Base-by-base conservation (phyloP, 257 asterid species). In the Leonotis leonurus region DNA sequence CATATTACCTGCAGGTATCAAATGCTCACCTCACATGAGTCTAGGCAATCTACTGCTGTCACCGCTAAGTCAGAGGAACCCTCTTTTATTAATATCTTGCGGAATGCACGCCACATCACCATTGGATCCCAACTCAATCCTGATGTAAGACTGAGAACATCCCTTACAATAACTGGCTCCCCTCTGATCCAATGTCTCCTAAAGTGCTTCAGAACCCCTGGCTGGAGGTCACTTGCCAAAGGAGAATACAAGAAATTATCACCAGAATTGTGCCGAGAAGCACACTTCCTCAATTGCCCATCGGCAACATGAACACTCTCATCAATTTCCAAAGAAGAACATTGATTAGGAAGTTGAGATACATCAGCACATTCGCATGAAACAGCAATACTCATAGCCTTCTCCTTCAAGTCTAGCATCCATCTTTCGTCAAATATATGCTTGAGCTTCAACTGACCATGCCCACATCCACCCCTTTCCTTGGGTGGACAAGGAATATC, bases 31-130 rank as follows among this genome's bases (percentile, higher is more conserved):
- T 81, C 83, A 60, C 91, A 81, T 72, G 73, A 79, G 72, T 76
- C 89, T 11, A 83, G 74, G 75, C 95, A 86, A 76, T 83, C 86
- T 35, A 83, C 41, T 12, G 95, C 95, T 8, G 81, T 69, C 45
- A 77, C 83, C 74, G 36, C 12, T 73, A 76, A 76, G 64, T 74
- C 76, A n/a, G 83, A 74, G 41, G 79, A 16, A 44, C 82, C 80
- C 17, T 45, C 69, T 50, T 60, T 63, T 24, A 52, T 16, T 5
- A 17, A 22, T 51, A 78, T 65, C 27, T 78, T 37, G 39, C 89
- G 88, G 16, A 75, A 48, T 27, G 95, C 91, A 62, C 89, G 91
- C 91, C 91, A 81, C 95, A 86, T 83, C 16, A 83, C 95, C 88
- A 75, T 77, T 26, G 95, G 94, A 35, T 83, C 87, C 89, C 95